phyloP scores from a whole-genome alignment of 768 basidiomycete species.

The Russula vinacea region DNA sequence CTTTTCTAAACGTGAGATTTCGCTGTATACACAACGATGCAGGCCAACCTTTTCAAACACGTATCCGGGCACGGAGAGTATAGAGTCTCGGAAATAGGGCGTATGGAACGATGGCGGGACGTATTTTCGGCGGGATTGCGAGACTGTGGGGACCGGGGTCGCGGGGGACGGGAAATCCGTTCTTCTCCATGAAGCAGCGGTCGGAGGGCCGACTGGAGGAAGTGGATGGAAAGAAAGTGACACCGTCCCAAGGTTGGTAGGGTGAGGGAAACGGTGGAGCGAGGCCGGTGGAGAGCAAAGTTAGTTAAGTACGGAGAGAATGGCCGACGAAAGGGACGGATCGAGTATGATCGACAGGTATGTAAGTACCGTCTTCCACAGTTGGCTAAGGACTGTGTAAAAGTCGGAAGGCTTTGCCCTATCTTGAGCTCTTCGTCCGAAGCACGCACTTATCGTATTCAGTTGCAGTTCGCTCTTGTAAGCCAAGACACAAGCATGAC shows the following conservation, averaged over 20 bases:
- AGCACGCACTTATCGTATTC: background rate
- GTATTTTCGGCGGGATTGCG: conserved; percentile 44
- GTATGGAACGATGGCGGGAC: conserved; percentile 57
- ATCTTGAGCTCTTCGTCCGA: background rate
- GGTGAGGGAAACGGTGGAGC: background rate
- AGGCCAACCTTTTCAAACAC: conserved; percentile 61
- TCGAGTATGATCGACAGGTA: conserved; percentile 23
- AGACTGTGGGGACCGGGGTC: conserved; percentile 11
- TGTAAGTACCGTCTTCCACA: background rate
- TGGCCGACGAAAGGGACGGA: conserved; percentile 10
- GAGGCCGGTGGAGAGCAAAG: background rate
- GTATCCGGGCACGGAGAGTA: conserved; percentile 68
- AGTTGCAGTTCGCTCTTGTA: background rate
- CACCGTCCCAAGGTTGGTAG: background rate
- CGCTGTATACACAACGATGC: conserved; percentile 4
- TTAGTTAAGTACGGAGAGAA: conserved; percentile 6
- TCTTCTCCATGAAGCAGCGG: conserved; percentile 15
- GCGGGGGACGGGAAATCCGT: conserved; percentile 6
- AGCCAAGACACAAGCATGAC: background rate
- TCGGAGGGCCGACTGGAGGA: background rate
- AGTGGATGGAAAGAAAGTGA: background rate
- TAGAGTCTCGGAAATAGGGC: conserved; percentile 50
- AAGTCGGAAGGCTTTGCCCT: background rate
- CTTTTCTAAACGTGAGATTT: conserved; percentile 35
- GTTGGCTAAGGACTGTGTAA: background rate